These are phyloP conservation scores for Bonia amplexicaulis DNA, from an alignment of 176 grass and related monocot species.

Conservation along the genomic window DNA sequence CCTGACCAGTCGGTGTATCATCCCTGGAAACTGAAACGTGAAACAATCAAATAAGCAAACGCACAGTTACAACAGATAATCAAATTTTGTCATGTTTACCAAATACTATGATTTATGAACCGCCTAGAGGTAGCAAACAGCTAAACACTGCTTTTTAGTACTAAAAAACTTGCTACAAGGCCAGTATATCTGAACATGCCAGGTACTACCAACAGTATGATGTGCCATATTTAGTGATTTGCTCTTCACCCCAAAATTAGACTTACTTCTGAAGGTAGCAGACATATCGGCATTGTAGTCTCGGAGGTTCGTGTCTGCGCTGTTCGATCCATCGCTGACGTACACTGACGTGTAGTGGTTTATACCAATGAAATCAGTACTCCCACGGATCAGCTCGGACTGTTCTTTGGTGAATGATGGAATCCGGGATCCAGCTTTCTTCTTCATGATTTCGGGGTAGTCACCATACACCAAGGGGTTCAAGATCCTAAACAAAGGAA, in stretches of 20 bases:
- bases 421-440: slow-evolving; percentile 42
- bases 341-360: slow-evolving; percentile 75
- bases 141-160: background rate
- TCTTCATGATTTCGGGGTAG: slow-evolving; percentile 76
- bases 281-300: slow-evolving; percentile 54
- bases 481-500: slow-evolving; percentile 33
- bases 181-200: background rate
- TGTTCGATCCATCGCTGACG: slow-evolving; percentile 38
- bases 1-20: slow-evolving; percentile 40
- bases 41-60: background rate
- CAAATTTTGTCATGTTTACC: background rate
- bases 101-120: background rate
- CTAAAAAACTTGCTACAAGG: background rate
- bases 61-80: background rate
- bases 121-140: background rate
- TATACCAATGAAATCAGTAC: slow-evolving; percentile 71
- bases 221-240: background rate
- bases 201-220: background rate
- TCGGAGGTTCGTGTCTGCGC: background rate
- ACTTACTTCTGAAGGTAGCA: slow-evolving; percentile 51
- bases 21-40: slow-evolving; percentile 44
- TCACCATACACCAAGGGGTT: slow-evolving; percentile 74
- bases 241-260: background rate
- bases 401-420: slow-evolving; percentile 60
- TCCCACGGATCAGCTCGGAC: slow-evolving; percentile 52